These are phyloP conservation scores for Galeopsis tetrahit DNA, from an alignment of 257 asterid species.

Conservation along the genomic window DNA sequence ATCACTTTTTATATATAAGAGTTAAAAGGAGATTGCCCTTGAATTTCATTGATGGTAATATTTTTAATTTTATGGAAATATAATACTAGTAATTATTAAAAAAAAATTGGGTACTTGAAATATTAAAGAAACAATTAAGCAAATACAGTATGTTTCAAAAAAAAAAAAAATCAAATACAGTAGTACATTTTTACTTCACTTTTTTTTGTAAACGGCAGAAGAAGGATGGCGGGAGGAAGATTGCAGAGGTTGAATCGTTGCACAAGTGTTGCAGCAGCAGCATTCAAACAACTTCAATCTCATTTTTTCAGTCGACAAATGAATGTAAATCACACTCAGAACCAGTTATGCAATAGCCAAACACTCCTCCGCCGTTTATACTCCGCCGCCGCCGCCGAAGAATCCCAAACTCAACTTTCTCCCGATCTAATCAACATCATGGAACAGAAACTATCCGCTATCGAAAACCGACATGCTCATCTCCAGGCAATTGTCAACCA, in stretches of 20 bases:
- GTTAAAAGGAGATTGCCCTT: no score
- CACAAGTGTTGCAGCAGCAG: slow-evolving; percentile 29
- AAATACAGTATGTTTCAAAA: no score
- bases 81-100: no score
- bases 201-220: no score
- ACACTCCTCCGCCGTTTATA: slow-evolving; percentile 28
- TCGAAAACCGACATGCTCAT: slow-evolving; percentile 64
- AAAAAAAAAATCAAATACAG: no score
- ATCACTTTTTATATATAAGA: no score
- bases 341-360: slow-evolving; percentile 13
- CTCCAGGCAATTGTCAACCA: slow-evolving; percentile 61
- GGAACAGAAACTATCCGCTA: slow-evolving; percentile 70
- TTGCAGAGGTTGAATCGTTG: slow-evolving; percentile 31
- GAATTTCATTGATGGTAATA: no score
- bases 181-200: no score
- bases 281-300: slow-evolving; percentile 30
- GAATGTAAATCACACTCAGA: background rate
- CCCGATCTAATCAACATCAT: slow-evolving; percentile 72
- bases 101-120: no score
- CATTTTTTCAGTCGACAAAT: slow-evolving; percentile 1
- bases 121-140: no score
- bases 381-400: slow-evolving; percentile 47
- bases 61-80: no score
- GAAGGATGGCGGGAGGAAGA: slow-evolving; percentile 33
- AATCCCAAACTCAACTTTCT: slow-evolving; percentile 62